phyloP scores from a whole-genome alignment of 805 yeast genomes.

The Lachancea quebecensis region DNA sequence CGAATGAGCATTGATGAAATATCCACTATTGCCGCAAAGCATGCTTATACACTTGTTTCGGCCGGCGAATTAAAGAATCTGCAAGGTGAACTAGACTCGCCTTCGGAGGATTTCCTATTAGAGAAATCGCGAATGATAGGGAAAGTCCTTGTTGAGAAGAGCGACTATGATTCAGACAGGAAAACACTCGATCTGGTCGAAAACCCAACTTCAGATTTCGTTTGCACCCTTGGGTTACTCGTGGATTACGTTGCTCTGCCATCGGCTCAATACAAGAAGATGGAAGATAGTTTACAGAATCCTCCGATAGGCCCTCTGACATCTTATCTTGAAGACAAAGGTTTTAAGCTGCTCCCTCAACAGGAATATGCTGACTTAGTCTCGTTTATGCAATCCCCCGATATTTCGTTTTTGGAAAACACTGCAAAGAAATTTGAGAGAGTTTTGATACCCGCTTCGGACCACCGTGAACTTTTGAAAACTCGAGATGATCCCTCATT shows the following conservation, averaged over 20 bases:
- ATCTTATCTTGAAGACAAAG: slow-evolving; percentile 10
- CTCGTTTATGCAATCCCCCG: slow-evolving; percentile 5
- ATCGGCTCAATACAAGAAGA: neutral
- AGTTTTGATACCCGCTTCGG: slow-evolving; percentile 7
- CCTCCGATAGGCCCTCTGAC: slow-evolving; percentile 13
- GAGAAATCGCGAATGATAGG: slow-evolving; percentile 11
- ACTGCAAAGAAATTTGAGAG: slow-evolving; percentile 8
- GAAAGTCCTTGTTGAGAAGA: slow-evolving; percentile 10
- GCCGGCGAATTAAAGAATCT: slow-evolving; percentile 2
- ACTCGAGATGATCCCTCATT: slow-evolving; percentile 10
- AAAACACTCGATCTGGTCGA: neutral
- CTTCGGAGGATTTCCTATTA: slow-evolving; percentile 11
- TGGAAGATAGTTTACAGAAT: slow-evolving; percentile 1
- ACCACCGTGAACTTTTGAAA: slow-evolving; percentile 11
- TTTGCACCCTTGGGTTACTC: slow-evolving; percentile 10
- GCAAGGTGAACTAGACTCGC: slow-evolving; percentile 6
- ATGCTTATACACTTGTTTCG: neutral
- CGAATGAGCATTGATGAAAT: neutral
- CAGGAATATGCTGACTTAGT: slow-evolving; percentile 6
- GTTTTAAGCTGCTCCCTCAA: neutral
- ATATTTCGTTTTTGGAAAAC: slow-evolving; percentile 7
- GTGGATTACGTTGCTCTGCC: slow-evolving; percentile 1
- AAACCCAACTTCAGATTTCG: slow-evolving; percentile 8
- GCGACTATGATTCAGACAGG: slow-evolving; percentile 6
- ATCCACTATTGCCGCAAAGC: neutral